These are phyloP conservation scores for Herpetomonas muscarum DNA, from an alignment of 208 protist species.

Conservation along the genomic window DNA sequence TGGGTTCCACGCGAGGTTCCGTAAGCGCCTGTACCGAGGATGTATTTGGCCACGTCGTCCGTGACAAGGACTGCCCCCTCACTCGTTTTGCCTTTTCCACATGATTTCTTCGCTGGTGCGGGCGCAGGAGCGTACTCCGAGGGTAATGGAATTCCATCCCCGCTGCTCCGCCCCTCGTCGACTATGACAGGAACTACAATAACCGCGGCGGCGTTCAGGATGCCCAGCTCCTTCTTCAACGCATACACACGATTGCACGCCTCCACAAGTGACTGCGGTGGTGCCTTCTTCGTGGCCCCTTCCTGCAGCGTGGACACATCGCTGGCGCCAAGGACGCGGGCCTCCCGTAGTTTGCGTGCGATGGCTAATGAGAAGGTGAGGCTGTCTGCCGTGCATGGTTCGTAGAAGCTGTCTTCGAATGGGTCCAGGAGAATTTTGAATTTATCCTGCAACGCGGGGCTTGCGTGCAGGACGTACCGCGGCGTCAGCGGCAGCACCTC, in stretches of 20 bases:
- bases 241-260: neutral
- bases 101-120: no score
- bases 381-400: conserved; percentile 20
- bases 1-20: no score
- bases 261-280: neutral
- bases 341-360: neutral
- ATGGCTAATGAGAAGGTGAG: conserved; percentile 13
- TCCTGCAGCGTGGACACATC: neutral
- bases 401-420: conserved; percentile 30
- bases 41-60: no score
- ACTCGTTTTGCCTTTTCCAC: no score
- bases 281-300: neutral
- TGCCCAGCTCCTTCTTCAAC: neutral
- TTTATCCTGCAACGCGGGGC: conserved; percentile 13
- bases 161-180: no score
- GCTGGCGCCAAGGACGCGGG: neutral
- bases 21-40: no score
- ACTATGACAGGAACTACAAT: no score
- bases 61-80: no score
- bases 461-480: conserved; percentile 34
- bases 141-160: no score
- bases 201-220: neutral
- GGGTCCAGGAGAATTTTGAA: conserved; percentile 29
- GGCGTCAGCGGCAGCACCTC: conserved; percentile 26
- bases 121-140: no score